Conservation (phyloP, 2,329 filamentous ascomycete genomes). For the Phyllosticta capitalensis region DNA sequence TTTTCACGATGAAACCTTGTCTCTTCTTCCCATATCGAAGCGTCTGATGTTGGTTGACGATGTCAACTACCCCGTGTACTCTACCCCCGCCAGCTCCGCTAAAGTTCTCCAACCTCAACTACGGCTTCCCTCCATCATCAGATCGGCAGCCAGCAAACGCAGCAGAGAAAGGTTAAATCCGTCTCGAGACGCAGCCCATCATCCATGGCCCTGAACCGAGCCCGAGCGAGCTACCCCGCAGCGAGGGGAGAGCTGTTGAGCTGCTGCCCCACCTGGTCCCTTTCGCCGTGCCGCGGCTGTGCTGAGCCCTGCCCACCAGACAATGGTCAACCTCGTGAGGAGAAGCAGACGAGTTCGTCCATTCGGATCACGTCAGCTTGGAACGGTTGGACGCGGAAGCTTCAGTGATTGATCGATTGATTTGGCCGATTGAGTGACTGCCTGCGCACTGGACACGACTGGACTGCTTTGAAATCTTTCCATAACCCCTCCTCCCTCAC, state of each 20-base stretch:
- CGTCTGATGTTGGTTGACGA: too few species aligned
- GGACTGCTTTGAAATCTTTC: too few species aligned
- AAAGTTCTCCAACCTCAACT: too few species aligned
- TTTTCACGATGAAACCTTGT: too few species aligned
- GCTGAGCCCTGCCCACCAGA: background rate
- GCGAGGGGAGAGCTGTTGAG: background rate
- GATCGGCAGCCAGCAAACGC: background rate
- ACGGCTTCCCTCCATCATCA: too few species aligned
- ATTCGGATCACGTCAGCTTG: background rate
- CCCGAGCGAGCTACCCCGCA: background rate
- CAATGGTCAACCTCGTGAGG: background rate
- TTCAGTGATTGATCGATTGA: background rate
- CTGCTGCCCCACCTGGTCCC: background rate
- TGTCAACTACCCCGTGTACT: too few species aligned
- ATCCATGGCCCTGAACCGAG: too few species aligned
- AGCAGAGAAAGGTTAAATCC: background rate
- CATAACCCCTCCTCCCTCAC: too few species aligned
- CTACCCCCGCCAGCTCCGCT: too few species aligned
- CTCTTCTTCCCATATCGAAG: too few species aligned
- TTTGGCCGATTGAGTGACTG: background rate
- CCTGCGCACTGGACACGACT: too few species aligned
- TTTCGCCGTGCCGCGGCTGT: background rate
- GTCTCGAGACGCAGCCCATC: background rate
- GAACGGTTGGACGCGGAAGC: background rate
- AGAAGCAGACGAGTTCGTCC: background rate